Evolutionary conservation across 345 rosid species (phyloP).

Genomic region (Eucalyptus regnans): DNA sequence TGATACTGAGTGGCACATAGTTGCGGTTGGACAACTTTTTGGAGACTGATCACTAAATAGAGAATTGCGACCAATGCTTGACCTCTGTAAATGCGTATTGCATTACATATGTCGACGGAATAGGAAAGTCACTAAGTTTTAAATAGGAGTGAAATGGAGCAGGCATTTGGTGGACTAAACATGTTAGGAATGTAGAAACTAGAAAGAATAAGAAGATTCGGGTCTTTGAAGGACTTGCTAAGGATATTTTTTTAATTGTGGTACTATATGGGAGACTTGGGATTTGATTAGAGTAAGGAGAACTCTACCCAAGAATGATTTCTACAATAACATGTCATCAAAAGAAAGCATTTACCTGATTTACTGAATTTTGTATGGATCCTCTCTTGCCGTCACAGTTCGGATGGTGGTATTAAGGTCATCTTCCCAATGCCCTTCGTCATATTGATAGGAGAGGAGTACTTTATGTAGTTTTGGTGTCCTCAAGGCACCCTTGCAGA

Average conservation of each 20-base stretch:
- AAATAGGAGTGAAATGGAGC: background rate
- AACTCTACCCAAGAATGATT: too few relatives aligned
- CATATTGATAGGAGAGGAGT: too few relatives aligned
- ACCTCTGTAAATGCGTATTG: background rate
- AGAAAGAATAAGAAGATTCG: background rate
- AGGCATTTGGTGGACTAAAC: background rate
- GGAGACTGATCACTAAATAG: background rate
- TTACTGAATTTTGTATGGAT: too few relatives aligned
- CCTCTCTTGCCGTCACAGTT: too few relatives aligned
- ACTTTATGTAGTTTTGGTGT: too few relatives aligned
- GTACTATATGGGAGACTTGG: background rate
- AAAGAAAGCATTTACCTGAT: too few relatives aligned
- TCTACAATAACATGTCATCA: too few relatives aligned
- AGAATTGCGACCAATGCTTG: background rate
- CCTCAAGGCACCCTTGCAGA: too few relatives aligned
- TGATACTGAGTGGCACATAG: background rate
- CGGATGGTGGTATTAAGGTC: too few relatives aligned
- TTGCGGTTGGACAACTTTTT: background rate
- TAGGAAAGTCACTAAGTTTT: background rate
- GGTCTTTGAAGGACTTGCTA: background rate
- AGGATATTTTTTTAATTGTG: background rate
- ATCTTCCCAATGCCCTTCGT: too few relatives aligned
- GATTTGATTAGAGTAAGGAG: too few relatives aligned
- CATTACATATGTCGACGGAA: background rate
- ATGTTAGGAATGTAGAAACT: too few relatives aligned